Evolutionary conservation across 1,284 basidiomycete species (phyloP).

Genomic region (Volvariella volvacea): DNA sequence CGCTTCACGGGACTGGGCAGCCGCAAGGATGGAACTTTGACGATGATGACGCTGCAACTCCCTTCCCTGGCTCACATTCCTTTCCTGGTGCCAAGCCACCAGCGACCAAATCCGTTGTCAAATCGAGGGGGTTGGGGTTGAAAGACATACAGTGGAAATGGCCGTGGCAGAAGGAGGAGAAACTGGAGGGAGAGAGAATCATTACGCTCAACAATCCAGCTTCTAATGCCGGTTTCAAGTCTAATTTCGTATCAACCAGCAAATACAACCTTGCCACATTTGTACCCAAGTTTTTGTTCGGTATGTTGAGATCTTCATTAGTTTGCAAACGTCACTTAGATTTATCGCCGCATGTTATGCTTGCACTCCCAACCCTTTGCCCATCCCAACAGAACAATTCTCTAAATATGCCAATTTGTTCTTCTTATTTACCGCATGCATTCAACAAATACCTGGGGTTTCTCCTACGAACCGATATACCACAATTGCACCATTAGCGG

Average conservation of each 20-base stretch:
- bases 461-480: constrained; percentile 96
- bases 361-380: neutral
- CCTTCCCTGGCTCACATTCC: constrained; percentile 37
- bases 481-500: constrained; percentile 87
- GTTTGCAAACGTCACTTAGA: constrained; percentile 11
- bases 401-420: constrained; percentile 98
- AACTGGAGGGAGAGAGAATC: constrained; percentile 56
- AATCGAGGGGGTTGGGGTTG: constrained; percentile 6
- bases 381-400: constrained; percentile 98
- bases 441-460: constrained; percentile 97
- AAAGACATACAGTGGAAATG: constrained; percentile 52
- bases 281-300: constrained; percentile 88
- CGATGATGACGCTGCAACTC: constrained; percentile 46
- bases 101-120: constrained; percentile 20
- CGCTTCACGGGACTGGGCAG: constrained; percentile 31
- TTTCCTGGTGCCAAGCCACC: constrained; percentile 23
- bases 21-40: constrained; percentile 70
- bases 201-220: constrained; percentile 76
- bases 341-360: neutral
- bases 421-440: constrained; percentile 97
- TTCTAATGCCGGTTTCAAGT: constrained; percentile 62
- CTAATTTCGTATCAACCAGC: constrained; percentile 90
- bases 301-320: constrained; percentile 37
- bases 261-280: constrained; percentile 93
- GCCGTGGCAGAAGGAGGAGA: constrained; percentile 70